Evolutionary conservation across 148 eudicot species (phyloP).

Genomic region (Rhododendron kiyosumense): DNA sequence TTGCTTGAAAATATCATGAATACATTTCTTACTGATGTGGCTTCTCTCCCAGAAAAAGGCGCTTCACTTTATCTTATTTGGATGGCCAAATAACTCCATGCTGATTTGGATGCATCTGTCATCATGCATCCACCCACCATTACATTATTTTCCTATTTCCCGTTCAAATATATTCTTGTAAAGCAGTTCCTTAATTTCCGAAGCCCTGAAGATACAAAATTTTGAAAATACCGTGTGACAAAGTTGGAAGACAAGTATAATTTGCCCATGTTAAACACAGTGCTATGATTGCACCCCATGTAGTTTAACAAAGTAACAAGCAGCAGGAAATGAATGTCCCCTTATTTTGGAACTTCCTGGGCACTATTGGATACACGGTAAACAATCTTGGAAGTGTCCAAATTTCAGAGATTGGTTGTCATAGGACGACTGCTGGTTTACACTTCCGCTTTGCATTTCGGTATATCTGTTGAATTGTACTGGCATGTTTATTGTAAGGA

Average conservation of each 20-base stretch:
- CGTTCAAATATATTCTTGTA: neutral
- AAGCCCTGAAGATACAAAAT: conserved; percentile 1
- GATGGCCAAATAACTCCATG: neutral
- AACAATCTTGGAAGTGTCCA: neutral
- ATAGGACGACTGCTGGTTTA: neutral
- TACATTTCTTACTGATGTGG: neutral
- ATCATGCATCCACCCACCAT: neutral
- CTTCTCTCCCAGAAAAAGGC: neutral
- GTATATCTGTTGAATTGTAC: neutral
- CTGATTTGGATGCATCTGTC: neutral
- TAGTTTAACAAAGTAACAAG: neutral
- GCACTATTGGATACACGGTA: neutral
- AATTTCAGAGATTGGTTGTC: neutral
- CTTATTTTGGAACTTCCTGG: neutral
- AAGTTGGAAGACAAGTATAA: neutral
- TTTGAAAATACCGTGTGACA: neutral
- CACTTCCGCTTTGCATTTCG: neutral
- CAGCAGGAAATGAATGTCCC: neutral
- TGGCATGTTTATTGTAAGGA: neutral
- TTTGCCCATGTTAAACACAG: neutral
- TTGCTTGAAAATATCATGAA: neutral
- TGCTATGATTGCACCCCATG: neutral
- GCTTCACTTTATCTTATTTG: neutral
- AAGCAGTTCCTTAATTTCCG: neutral
- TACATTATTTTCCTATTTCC: neutral